These are phyloP conservation scores for Vicia sativa DNA, from an alignment of 306 rosid species.

Conservation along the genomic window DNA sequence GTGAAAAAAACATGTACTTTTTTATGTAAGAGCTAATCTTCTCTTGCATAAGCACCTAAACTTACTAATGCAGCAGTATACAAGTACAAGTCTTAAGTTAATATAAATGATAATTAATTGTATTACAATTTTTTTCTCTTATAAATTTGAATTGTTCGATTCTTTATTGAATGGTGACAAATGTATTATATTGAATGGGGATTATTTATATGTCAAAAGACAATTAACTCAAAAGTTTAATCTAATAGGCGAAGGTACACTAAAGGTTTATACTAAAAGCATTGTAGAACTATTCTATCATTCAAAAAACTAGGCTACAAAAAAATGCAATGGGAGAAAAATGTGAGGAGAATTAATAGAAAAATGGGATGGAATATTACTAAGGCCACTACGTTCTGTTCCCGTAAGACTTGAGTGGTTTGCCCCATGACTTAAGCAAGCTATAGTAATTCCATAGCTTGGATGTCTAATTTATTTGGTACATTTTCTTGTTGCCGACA, in stretches of 20 bases:
- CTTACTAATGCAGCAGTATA: background rate
- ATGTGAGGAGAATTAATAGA: background rate
- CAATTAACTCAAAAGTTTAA: constrained; percentile 9
- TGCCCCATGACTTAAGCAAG: constrained; percentile 6
- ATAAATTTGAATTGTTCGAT: constrained; percentile 16
- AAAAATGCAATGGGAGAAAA: background rate
- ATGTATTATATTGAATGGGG: background rate
- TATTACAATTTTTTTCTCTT: background rate
- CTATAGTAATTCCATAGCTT: background rate
- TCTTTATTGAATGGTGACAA: constrained; percentile 28
- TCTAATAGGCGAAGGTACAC: background rate
- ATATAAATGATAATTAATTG: background rate
- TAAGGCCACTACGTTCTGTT: background rate
- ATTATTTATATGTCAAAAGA: constrained; percentile 15
- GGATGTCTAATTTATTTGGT: background rate
- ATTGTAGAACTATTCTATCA: constrained; percentile 13
- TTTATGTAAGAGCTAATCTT: background rate
- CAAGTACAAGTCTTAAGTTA: constrained; percentile 8
- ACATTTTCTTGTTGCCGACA: constrained; percentile 15
- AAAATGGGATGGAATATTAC: constrained; percentile 2
- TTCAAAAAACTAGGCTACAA: constrained; percentile 3
- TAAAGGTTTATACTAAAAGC: constrained; percentile 7
- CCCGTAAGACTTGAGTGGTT: constrained; percentile 6
- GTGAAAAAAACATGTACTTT: background rate
- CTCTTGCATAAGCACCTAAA: constrained; percentile 4